Evolutionary conservation across 768 basidiomycete species (phyloP).

Genomic region (Lactifluus rugatus): DNA sequence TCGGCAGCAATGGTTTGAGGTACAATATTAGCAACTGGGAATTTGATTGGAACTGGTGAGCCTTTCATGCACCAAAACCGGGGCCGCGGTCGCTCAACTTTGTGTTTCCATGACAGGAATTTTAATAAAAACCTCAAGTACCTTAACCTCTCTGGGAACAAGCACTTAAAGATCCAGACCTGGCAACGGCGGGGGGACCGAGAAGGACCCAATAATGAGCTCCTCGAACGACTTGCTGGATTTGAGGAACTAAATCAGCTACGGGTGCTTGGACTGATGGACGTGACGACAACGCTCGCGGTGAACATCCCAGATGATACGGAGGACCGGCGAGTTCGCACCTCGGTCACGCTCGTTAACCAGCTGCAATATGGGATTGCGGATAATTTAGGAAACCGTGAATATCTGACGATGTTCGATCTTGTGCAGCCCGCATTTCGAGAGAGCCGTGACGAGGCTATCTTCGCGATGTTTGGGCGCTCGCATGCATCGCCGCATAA

Average conservation of each 20-base stretch:
- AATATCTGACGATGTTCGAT: conserved; percentile 83
- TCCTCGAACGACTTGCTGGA: conserved; percentile 45
- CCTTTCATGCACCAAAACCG: conserved; percentile 9
- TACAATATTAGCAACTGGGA: conserved; percentile 99
- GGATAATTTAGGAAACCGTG: conserved; percentile 74
- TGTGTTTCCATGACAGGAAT: conserved; percentile 50
- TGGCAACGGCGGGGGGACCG: conserved; percentile 35
- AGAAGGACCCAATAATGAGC: conserved; percentile 21
- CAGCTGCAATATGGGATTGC: conserved; percentile 95
- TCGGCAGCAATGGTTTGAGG: conserved; percentile 86
- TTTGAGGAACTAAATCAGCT: conserved; percentile 83
- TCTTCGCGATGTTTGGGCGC: conserved; percentile 96
- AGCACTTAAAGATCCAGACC: conserved; percentile 89
- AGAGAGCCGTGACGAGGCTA: conserved; percentile 62
- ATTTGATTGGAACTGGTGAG: conserved; percentile 98
- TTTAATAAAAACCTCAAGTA: conserved; percentile 90
- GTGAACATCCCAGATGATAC: conserved; percentile 68
- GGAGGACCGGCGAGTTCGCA: conserved; percentile 85
- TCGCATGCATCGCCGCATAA: conserved; percentile 48
- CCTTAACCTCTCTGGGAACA: conserved; percentile 96
- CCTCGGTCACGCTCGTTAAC: conserved; percentile 80
- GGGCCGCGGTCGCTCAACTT: neutral
- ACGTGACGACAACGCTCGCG: conserved; percentile 63
- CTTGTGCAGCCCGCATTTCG: conserved; percentile 84
- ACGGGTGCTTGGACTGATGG: conserved; percentile 93